Evolutionary conservation across 306 rosid genomes (phyloP), one percentile per base, ranked within the genome.

Genomic region (Elaeagnus macrophylla): DNA sequence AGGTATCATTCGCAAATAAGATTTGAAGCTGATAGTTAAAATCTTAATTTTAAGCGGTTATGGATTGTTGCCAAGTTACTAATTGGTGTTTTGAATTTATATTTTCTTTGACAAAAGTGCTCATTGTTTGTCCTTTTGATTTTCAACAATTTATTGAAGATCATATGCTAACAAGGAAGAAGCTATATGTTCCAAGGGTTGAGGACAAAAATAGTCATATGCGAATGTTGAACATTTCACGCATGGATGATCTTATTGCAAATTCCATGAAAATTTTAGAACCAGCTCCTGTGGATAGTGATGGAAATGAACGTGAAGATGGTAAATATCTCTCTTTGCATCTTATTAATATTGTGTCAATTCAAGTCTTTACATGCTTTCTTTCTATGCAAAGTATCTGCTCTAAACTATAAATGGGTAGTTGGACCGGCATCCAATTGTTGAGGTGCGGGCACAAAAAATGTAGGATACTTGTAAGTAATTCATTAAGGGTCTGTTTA

Each of bases 201-300:
- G 99, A 87, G 83, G 95, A 91, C 78, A 91, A 80, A 75, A 84
- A 91, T 53, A 76, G 96, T 68, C 75, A 84, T 71, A 87, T 91
- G 96, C 81, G 85, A 45, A 82, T 91, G 99, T 81, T 91, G 57
- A 68, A 77, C 69, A 82, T 91, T 51, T 82, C 85, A 10, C 48
- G 87, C 39, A 61, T 84, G 7, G 93, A 84, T 67, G 96, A 91
- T 75, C 93, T 91, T 51, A 54, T 91, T 61, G 89, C 87, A 8
- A 91, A 87, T 64, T 87, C 99, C 6, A 91, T 87, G 96, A 61
- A 91, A 63, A 91, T 91, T 62, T 75, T 91, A 56, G 99, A 91
- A 70, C 99, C 99, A 16, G 75, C 72, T 69, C 78, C 89, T 0
- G 72, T 76, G 62, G 99, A 91, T 79, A 65, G 72, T 63, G 81